Conservation (phyloP, 179 eudicot genomes). For the Monotropa hypopitys region DNA sequence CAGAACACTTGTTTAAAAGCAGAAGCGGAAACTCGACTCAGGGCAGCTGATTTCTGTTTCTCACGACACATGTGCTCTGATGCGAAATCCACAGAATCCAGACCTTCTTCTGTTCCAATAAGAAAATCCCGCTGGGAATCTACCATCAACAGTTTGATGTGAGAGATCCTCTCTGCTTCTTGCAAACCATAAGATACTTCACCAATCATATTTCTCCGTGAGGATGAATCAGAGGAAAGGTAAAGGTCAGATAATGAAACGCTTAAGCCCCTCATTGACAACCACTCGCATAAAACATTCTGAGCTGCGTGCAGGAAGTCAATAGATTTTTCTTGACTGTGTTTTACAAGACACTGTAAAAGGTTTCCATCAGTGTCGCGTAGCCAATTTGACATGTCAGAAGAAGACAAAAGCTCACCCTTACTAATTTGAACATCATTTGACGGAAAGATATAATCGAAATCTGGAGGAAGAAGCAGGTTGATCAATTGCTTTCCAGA, state of each 20-base stretch:
- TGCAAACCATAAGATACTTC: constrained; percentile 59
- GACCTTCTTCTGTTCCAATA: constrained; percentile 25
- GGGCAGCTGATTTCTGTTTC: constrained; percentile 61
- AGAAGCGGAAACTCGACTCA: constrained; percentile 47
- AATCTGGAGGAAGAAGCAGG: constrained; percentile 55
- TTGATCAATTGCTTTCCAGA: constrained; percentile 75
- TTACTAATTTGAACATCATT: constrained; percentile 36
- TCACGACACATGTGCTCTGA: constrained; percentile 30
- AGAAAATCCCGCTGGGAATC: constrained; percentile 42
- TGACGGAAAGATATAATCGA: constrained; percentile 29
- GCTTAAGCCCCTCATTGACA: constrained; percentile 63
- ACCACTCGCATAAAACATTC: constrained; percentile 73
- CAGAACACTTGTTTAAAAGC: constrained; percentile 58
- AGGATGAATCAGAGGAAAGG: constrained; percentile 43
- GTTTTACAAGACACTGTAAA: constrained; percentile 42
- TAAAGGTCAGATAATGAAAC: constrained; percentile 79
- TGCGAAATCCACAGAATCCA: constrained; percentile 17
- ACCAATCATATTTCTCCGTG: constrained; percentile 47
- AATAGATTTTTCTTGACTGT: constrained; percentile 34
- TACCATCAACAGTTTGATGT: constrained; percentile 49
- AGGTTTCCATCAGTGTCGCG: constrained; percentile 51
- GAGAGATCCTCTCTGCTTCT: constrained; percentile 56
- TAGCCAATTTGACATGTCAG: constrained; percentile 67
- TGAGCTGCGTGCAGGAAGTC: constrained; percentile 59
- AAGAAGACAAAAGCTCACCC: constrained; percentile 56